Base-by-base conservation (phyloP, 2,329 filamentous ascomycete species). In the Tolypocladium tundrense region DNA sequence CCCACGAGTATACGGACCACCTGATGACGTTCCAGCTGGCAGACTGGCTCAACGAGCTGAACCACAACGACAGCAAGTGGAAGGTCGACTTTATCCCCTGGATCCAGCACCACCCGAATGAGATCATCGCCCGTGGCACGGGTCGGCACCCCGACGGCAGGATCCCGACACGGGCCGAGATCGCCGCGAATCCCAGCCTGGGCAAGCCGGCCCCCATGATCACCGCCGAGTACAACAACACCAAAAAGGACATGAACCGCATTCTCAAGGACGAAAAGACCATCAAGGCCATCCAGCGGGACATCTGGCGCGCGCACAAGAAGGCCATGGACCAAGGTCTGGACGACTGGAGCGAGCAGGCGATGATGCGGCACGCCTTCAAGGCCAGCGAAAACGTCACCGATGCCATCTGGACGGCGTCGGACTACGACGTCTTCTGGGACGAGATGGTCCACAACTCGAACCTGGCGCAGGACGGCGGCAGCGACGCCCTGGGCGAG, bases 11-110 rank as follows among this genome's bases (percentile, higher is more conserved):
- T 58, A 70, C 70, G 55, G 75, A 77, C 54, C 74, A 77, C 56
- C 69, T 67, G 33, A 72, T 77, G 68, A 70, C 74, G 1, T 77
- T 75, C 45, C 72, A 77, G 61, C 64, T 77, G 8, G 73, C 70
- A 3, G 69, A 69, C 8, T 65, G 68, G n/a, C 65, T 77, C 37
- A 77, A 77, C 59, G 58, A 68, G 50, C 65, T 76, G 60, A 77
- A 77, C 60, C 57, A 59, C 4, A 61, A 70, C 37, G 63, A 71
- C 9, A 58, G 59, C 45, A 31, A 55, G 7, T 64, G 75, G 14
- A 65, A 68, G 13, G 69, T 77, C 55, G 68, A 74, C 48, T 77
- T 77, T 55, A 75, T 75, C 33, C 70, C 70, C 0, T 77, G 72
- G 68, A 66, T 75, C 9, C 72, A 77, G 59, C 67, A 62, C 10